A percentile compares a stretch with the other conserved stretches of the same genome.
These are phyloP conservation scores for Mayamaea pseudoterrestris DNA, from an alignment of 108 stramenopile genomes.

Conservation along the genomic window DNA sequence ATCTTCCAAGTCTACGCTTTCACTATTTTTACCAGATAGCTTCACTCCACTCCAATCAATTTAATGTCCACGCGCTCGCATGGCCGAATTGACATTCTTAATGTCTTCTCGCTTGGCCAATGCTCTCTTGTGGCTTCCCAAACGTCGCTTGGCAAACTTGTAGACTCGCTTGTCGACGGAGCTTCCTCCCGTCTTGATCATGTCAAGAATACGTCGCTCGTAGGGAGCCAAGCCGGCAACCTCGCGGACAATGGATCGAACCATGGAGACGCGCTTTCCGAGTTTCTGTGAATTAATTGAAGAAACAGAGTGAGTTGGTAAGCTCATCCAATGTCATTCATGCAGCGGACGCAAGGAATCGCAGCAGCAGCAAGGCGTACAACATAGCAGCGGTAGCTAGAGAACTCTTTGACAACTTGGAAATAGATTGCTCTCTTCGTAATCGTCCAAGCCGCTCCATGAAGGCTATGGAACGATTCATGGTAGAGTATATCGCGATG, in stretches of 20 bases:
- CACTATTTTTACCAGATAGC: too few species aligned
- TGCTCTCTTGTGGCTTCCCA: conserved; percentile 98
- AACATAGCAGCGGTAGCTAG: too few species aligned
- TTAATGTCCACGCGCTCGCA: conserved; percentile 86
- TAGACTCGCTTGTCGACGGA: conserved; percentile 98
- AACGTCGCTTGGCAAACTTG: conserved; percentile 98
- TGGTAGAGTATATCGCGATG: too few species aligned
- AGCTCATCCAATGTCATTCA: too few species aligned
- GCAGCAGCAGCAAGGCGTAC: too few species aligned
- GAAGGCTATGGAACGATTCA: too few species aligned
- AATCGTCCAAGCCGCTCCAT: too few species aligned
- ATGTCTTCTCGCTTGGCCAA: conserved; percentile 97
- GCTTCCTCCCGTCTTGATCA: conserved; percentile 98
- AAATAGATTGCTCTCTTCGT: too few species aligned
- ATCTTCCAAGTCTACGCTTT: too few species aligned
- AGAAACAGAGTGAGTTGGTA: background rate
- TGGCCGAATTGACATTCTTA: conserved; percentile 83
- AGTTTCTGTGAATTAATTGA: conserved; percentile 23
- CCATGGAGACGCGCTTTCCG: conserved; percentile 68
- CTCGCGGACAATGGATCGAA: conserved; percentile 91
- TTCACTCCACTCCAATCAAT: too few species aligned
- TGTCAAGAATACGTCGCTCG: conserved; percentile 98
- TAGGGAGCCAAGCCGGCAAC: conserved; percentile 97
- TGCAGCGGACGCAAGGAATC: too few species aligned
- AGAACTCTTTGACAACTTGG: too few species aligned